Evolutionary conservation across 2,329 filamentous ascomycete genomes (phyloP).

Genomic region (Aureobasidium namibiae): DNA sequence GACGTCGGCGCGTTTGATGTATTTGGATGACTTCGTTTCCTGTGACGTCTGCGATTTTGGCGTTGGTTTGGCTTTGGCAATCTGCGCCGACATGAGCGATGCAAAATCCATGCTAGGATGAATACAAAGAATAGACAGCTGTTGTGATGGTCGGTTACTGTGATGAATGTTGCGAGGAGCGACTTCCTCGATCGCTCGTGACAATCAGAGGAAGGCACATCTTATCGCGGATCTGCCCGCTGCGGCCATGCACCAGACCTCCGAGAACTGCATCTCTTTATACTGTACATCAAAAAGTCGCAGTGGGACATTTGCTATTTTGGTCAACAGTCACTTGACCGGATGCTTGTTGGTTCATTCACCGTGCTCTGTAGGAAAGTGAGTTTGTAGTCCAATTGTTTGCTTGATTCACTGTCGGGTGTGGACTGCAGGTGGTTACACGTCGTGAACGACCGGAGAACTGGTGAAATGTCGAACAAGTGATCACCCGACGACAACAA

Average conservation of each 20-base stretch:
- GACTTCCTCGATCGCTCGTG: background rate
- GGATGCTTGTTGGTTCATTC: too few relatives aligned
- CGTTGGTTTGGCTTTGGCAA: constrained; percentile 65
- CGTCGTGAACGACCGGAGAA: too few relatives aligned
- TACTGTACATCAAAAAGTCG: too few relatives aligned
- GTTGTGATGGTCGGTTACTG: background rate
- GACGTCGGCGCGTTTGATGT: constrained; percentile 73
- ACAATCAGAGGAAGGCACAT: background rate
- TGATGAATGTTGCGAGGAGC: too few relatives aligned
- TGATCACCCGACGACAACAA: background rate
- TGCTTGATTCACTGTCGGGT: too few relatives aligned
- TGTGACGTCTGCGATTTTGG: constrained; percentile 27
- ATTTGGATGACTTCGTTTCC: constrained; percentile 55
- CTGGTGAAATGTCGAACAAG: too few relatives aligned
- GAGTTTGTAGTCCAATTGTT: too few relatives aligned
- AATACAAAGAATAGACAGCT: background rate
- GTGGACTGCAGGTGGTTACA: too few relatives aligned
- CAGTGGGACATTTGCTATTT: too few relatives aligned
- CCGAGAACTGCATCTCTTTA: background rate
- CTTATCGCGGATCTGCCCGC: constrained; percentile 11
- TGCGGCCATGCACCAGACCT: background rate
- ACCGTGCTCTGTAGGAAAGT: too few relatives aligned
- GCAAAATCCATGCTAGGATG: constrained; percentile 77
- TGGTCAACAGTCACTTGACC: too few relatives aligned
- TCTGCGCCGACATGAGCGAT: constrained; percentile 84